These are phyloP conservation scores for Candida nanaspora DNA, from an alignment of 805 yeast genomes.

Conservation along the genomic window DNA sequence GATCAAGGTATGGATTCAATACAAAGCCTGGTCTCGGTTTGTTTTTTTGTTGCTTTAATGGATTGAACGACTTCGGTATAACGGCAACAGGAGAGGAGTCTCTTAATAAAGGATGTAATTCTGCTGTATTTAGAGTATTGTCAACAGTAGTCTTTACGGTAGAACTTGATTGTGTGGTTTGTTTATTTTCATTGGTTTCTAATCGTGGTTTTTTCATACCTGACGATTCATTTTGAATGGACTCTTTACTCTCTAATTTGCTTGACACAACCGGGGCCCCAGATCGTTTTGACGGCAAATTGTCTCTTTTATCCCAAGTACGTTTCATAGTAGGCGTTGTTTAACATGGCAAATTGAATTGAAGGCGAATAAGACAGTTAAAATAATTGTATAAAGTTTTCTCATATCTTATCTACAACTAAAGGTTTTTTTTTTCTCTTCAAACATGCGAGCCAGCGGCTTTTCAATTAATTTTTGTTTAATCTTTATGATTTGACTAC, in stretches of 20 bases:
- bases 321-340: not conserved
- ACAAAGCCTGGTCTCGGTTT: conserved; percentile 18
- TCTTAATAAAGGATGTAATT: conserved; percentile 24
- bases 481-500: no score
- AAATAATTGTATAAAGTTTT: no score
- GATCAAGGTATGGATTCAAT: conserved; percentile 27
- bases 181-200: not conserved
- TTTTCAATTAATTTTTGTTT: no score
- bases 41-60: conserved; percentile 12
- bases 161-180: not conserved
- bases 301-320: not conserved
- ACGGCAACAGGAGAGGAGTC: conserved; percentile 7
- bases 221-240: no score
- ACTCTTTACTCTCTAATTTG: no score
- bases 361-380: not conserved
- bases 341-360: not conserved
- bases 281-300: no score
- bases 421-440: no score
- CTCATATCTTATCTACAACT: no score
- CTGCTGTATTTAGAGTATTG: conserved; percentile 3
- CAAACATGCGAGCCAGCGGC: no score
- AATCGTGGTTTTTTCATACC: no score
- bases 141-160: not conserved
- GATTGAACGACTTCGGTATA: conserved; percentile 12
- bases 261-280: no score